Evolutionary conservation across 2,329 filamentous ascomycete genomes (phyloP).

Genomic region (Botryotinia globosa): DNA sequence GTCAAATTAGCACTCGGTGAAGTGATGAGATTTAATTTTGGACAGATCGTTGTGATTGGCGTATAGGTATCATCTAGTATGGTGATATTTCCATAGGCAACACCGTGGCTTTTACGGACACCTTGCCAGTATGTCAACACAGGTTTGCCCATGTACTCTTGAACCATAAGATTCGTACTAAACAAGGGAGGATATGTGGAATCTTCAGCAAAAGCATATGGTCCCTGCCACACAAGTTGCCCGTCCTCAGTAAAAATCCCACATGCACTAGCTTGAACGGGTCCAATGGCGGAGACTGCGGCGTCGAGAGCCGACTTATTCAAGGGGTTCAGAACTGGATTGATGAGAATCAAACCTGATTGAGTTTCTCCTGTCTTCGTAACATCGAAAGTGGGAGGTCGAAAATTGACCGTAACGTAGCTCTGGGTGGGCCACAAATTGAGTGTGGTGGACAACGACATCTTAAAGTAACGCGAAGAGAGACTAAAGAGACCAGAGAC

Average conservation of each 20-base stretch:
- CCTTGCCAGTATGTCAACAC: slow-evolving; percentile 7
- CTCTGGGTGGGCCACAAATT: background rate
- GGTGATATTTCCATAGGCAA: slow-evolving; percentile 1
- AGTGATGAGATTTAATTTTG: background rate
- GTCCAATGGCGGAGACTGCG: background rate
- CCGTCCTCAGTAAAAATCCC: background rate
- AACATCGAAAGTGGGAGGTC: background rate
- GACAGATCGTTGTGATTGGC: slow-evolving; percentile 3
- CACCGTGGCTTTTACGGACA: background rate
- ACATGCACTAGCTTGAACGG: background rate
- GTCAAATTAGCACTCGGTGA: background rate
- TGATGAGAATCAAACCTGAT: background rate
- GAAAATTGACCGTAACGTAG: background rate
- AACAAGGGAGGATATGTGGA: no score
- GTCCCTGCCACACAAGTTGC: slow-evolving; percentile 3
- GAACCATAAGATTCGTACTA: background rate
- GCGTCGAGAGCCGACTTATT: background rate
- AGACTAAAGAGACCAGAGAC: background rate
- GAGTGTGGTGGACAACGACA: background rate
- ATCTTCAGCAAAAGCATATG: no score
- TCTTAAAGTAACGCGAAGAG: background rate
- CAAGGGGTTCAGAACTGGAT: background rate
- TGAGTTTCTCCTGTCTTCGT: background rate
- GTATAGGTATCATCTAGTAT: background rate
- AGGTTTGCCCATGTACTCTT: background rate